Conservation (phyloP, 2,329 filamentous ascomycete genomes). For the Sphaerostilbella broomeana region DNA sequence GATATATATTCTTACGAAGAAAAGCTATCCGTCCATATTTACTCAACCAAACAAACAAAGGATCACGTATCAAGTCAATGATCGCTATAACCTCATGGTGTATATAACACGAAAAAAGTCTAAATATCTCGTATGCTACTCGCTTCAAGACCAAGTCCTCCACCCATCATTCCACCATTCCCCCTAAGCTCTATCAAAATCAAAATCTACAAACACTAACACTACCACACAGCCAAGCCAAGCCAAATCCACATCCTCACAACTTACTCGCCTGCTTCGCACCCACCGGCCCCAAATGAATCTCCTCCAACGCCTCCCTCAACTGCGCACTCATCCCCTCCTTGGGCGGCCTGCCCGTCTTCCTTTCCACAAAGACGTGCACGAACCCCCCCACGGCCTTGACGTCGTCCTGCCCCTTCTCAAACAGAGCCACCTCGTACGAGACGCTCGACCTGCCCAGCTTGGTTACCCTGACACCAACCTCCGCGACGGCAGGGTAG, state of each 20-base stretch:
- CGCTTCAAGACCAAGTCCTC: too few relatives aligned
- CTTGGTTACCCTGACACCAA: constrained; percentile 75
- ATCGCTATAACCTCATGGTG: too few relatives aligned
- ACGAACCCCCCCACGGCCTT: constrained; percentile 81
- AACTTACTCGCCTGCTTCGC: constrained; percentile 13
- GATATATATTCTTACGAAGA: too few relatives aligned
- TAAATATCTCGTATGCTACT: too few relatives aligned
- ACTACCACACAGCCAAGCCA: not conserved
- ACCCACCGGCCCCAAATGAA: constrained; percentile 33
- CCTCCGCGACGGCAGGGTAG: constrained; percentile 75
- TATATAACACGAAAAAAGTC: too few relatives aligned
- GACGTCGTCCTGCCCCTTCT: constrained; percentile 63
- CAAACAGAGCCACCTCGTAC: constrained; percentile 86
- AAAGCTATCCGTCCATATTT: too few relatives aligned
- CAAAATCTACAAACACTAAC: too few relatives aligned
- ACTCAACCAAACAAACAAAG: too few relatives aligned
- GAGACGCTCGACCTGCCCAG: constrained; percentile 81
- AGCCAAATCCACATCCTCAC: not conserved
- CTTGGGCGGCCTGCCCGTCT: constrained; percentile 58
- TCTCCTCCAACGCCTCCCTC: constrained; percentile 51
- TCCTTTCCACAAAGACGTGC: constrained; percentile 81
- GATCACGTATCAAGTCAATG: too few relatives aligned
- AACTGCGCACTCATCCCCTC: constrained; percentile 57
- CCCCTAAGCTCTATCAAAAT: too few relatives aligned
- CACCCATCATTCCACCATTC: too few relatives aligned